Base-by-base conservation (phyloP, 2,329 filamentous ascomycete species). In the Bimuria novae-zelandiae region DNA sequence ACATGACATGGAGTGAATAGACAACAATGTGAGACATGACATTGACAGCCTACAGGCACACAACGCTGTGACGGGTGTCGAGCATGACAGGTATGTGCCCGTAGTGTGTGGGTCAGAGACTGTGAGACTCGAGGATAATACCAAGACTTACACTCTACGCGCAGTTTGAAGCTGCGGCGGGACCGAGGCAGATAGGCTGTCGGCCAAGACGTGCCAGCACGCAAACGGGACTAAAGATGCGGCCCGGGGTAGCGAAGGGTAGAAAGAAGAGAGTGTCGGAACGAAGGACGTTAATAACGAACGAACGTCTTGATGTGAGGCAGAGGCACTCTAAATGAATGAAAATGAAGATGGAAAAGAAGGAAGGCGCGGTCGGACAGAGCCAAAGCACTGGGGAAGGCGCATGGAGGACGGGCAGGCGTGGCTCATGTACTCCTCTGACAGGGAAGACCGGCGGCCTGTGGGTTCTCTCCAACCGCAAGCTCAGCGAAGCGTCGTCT, bases 161-260 rank as follows among this genome's bases (percentile, higher is more conserved):
- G 59, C 65, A 65, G 60, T 62, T 61, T 49, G 58, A 46, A 55
- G 49, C 48, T 51, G 52, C 47, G 53, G 53, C 53, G 54, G 65
- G 58, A 62, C 59, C 62, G 64, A 61, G 59, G 62, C 61, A 57
- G 55, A 59, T 65, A 56, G 54, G 57, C 61, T 67, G 68, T 60
- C 56, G 62, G 68, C 67, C 69, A 72, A 72, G 68, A 69, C 69
- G 71, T 72, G 70, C 70, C 71, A 71, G 71, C 70, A 73, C 71
- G 67, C 33, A 57, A 52, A 50, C 35, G 47, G 55, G 51, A 60
- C 61, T 57, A 54, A 58, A 60, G 60, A 54, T 59, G 52, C 51
- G 57, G 57, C 51, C 49, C 43, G 55, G 50, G 47, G 52, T 58
- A 60, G 51, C 46, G 54, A 62, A 58, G 51, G 48, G 49, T 50